These are phyloP conservation scores for Fusarium albidum DNA, from an alignment of 2,329 filamentous ascomycete genomes.

Conservation along the genomic window DNA sequence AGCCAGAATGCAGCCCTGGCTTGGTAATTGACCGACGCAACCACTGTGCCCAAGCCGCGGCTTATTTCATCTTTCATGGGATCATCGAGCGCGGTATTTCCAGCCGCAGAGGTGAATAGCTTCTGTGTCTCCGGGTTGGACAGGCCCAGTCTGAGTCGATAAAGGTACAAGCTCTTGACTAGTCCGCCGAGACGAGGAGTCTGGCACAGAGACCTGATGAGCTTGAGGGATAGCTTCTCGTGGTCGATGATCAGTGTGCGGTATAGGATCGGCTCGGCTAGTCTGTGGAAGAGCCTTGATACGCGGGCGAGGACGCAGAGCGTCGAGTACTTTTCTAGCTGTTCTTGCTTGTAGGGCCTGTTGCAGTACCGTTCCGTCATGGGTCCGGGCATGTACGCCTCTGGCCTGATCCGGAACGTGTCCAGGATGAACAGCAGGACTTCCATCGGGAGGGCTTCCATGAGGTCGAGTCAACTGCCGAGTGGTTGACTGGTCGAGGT, in stretches of 20 bases:
- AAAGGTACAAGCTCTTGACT: not conserved
- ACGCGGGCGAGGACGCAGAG: constrained; percentile 2
- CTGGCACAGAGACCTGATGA: not conserved
- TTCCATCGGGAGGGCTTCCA: too few species aligned
- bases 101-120: not conserved
- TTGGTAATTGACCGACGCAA: too few species aligned
- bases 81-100: not conserved
- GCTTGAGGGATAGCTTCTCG: not conserved
- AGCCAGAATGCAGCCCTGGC: too few species aligned
- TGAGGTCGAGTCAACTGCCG: too few species aligned
- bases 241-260: not conserved
- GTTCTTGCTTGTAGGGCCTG: not conserved
- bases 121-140: not conserved
- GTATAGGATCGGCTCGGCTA: not conserved
- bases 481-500: too few species aligned
- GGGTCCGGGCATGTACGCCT: too few species aligned
- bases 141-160: not conserved
- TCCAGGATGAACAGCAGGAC: too few species aligned
- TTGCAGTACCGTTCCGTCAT: too few species aligned
- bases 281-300: not conserved
- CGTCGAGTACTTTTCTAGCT: not conserved
- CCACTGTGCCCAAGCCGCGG: too few species aligned
- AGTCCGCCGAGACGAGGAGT: not conserved
- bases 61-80: not conserved
- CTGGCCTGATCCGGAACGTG: too few species aligned